Percentiles rank a stretch among this genome's conserved stretches.
Evolutionary conservation across 768 basidiomycete genomes (phyloP).

Genomic region (Krasilnikovozyma curviuscula): DNA sequence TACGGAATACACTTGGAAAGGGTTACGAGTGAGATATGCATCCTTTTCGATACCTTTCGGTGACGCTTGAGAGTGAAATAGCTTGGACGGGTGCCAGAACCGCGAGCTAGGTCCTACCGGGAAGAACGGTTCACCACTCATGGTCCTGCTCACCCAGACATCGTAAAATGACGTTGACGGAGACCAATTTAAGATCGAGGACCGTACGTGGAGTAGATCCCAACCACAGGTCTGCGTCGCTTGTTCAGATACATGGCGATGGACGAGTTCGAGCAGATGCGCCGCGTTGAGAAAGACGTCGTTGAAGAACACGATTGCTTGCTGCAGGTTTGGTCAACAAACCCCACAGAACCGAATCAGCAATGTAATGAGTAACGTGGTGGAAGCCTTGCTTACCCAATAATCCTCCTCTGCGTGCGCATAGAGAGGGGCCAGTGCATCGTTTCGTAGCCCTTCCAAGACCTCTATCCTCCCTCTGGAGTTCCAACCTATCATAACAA

Average conservation of each 20-base stretch:
- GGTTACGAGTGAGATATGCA: not conserved
- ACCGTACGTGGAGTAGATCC: conserved; percentile 14
- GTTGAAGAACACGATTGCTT: conserved; percentile 22
- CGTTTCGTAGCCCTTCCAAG: conserved; percentile 22
- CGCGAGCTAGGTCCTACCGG: conserved; percentile 22
- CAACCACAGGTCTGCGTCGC: conserved; percentile 26
- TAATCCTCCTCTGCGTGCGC: conserved; percentile 17
- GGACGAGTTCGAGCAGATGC: conserved; percentile 23
- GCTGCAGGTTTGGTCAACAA: no score
- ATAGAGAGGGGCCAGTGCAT: conserved; percentile 21
- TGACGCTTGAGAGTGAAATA: not conserved
- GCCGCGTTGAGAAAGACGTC: conserved; percentile 22
- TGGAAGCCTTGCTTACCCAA: not conserved
- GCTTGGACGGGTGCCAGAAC: conserved; percentile 13
- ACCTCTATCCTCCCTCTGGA: conserved; percentile 17
- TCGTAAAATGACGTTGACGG: conserved; percentile 25
- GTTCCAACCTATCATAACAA: no score
- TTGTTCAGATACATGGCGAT: conserved; percentile 22
- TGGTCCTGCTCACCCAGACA: conserved; percentile 24
- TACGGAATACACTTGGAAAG: not conserved
- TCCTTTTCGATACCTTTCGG: conserved; percentile 10
- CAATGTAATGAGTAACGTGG: no score
- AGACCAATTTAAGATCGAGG: conserved; percentile 5
- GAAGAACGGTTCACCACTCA: conserved; percentile 21
- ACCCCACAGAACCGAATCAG: no score